These are phyloP conservation scores for Metarhizium sp. DNA, from an alignment of 2,329 filamentous ascomycete genomes.

Conservation along the genomic window DNA sequence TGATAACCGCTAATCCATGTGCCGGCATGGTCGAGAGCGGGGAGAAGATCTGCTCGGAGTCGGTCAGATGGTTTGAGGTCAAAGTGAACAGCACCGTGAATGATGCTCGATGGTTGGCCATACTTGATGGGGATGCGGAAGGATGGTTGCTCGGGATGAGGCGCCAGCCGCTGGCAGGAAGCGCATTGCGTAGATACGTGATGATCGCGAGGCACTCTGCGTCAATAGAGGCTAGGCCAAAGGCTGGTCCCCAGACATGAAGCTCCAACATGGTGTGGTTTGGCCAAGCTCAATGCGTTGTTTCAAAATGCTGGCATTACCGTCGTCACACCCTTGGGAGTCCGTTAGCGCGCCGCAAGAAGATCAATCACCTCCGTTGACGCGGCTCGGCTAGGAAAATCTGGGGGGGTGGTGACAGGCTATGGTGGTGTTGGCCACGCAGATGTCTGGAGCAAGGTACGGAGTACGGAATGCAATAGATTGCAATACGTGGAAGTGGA, in stretches of 20 bases:
- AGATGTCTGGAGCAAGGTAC: too few species aligned
- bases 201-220: conserved; percentile 81
- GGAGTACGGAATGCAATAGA: too few species aligned
- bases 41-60: conserved; percentile 38
- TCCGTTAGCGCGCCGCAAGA: neutral
- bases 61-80: conserved; percentile 10
- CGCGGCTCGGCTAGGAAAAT: neutral
- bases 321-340: neutral
- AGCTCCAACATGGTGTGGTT: conserved; percentile 44
- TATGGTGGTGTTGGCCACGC: neutral
- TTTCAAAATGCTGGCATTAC: neutral
- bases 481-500: too few species aligned
- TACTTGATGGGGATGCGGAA: conserved; percentile 61
- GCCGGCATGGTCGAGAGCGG: conserved; percentile 41
- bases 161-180: conserved; percentile 53
- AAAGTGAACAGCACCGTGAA: conserved; percentile 1
- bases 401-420: neutral
- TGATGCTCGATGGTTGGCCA: conserved; percentile 15
- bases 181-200: conserved; percentile 59
- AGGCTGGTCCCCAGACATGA: conserved; percentile 84
- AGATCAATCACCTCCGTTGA: neutral
- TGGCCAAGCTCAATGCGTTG: neutral
- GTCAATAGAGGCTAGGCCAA: conserved; percentile 83
- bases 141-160: conserved; percentile 67
- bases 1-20: conserved; percentile 52